These are phyloP conservation scores for Sarocladiaceae sp. DNA, from an alignment of 2,329 filamentous ascomycete species.

Conservation along the genomic window DNA sequence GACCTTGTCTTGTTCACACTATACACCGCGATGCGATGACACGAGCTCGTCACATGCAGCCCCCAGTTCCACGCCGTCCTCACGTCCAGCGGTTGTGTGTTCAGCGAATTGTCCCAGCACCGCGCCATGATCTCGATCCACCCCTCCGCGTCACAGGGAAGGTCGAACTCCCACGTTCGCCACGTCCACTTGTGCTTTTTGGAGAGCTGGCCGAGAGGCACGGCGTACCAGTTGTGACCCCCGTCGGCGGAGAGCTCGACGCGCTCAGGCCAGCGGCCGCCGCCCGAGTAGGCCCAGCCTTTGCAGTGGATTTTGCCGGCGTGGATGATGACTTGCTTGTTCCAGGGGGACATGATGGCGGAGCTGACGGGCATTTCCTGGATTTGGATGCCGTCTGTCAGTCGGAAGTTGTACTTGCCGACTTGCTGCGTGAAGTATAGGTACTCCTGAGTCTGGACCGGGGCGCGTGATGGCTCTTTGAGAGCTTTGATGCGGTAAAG, in stretches of 20 bases:
- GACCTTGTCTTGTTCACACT: constrained; percentile 51
- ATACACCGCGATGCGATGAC: constrained; percentile 55
- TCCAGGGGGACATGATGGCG: constrained; percentile 59
- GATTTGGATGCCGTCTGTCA: constrained; percentile 57
- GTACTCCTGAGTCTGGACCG: constrained; percentile 60
- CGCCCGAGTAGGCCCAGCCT: constrained; percentile 54
- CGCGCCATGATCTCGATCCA: constrained; percentile 54
- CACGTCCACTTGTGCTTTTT: constrained; percentile 58
- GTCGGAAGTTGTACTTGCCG: constrained; percentile 52
- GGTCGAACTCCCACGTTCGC: constrained; percentile 56
- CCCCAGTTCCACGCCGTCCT: constrained; percentile 59
- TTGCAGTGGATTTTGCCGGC: constrained; percentile 50
- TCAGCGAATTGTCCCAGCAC: constrained; percentile 56
- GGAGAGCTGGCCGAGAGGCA: constrained; percentile 53
- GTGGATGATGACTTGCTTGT: constrained; percentile 55
- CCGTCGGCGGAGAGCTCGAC: constrained; percentile 60
- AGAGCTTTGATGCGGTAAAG: constrained; percentile 58
- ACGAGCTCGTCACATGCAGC: constrained; percentile 57
- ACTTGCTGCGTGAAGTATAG: constrained; percentile 63
- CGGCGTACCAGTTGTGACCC: constrained; percentile 57
- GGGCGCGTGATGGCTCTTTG: constrained; percentile 45
- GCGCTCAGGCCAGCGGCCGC: constrained; percentile 52
- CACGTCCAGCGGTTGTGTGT: constrained; percentile 52
- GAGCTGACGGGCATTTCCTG: constrained; percentile 66
- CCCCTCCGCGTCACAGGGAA: constrained; percentile 56